These are phyloP conservation scores for Boletus rex-veris DNA, from an alignment of 768 basidiomycete species.

Conservation along the genomic window DNA sequence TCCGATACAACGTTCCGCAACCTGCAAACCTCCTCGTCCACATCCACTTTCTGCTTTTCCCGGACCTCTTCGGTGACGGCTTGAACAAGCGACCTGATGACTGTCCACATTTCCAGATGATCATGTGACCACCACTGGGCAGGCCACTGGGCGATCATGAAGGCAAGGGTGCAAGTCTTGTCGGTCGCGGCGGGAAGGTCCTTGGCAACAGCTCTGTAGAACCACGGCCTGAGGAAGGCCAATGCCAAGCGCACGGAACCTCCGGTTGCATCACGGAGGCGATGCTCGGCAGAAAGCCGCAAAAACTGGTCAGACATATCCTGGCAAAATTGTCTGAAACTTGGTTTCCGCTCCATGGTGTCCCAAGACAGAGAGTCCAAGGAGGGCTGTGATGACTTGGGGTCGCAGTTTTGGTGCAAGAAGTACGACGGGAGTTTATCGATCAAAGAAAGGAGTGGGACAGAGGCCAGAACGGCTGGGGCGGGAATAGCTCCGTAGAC, in stretches of 20 bases:
- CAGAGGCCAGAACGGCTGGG: conserved; percentile 62
- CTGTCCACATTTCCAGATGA: conserved; percentile 56
- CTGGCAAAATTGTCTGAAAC: conserved; percentile 68
- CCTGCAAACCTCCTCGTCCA: conserved; percentile 44
- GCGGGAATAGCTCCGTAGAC: conserved; percentile 66
- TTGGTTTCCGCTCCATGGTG: conserved; percentile 54
- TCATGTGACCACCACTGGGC: conserved; percentile 65
- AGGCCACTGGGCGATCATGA: conserved; percentile 61
- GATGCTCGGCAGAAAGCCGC: conserved; percentile 49
- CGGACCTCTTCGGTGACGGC: conserved; percentile 65
- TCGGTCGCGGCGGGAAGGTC: conserved; percentile 39
- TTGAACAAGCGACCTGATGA: conserved; percentile 55
- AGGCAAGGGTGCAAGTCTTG: conserved; percentile 42
- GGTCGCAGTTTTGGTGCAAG: conserved; percentile 34
- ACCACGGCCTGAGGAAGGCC: conserved; percentile 67
- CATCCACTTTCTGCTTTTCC: conserved; percentile 42
- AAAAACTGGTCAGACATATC: conserved; percentile 64
- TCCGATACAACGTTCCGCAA: conserved; percentile 50
- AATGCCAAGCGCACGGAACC: conserved; percentile 67
- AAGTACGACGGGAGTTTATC: conserved; percentile 74
- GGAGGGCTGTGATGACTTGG: conserved; percentile 28
- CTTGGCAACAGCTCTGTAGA: conserved; percentile 47
- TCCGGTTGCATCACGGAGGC: conserved; percentile 62
- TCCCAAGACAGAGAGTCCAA: conserved; percentile 50
- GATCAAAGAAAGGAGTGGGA: conserved; percentile 63